Evolutionary conservation across 2,329 filamentous ascomycete species (phyloP).

Genomic region (Fusarium redolens): DNA sequence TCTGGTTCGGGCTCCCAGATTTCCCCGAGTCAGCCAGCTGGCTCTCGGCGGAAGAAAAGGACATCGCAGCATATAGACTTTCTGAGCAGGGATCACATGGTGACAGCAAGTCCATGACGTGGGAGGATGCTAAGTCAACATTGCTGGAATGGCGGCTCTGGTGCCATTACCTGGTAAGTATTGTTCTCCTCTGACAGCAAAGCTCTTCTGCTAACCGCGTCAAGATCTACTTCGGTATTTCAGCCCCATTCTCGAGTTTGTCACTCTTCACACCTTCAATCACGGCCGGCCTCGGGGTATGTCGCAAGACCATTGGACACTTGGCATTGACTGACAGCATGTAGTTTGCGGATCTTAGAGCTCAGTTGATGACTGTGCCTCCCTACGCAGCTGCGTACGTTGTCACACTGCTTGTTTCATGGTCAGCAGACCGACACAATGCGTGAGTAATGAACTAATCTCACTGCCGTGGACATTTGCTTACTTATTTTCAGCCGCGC

Average conservation of each 20-base stretch:
- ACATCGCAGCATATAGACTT: conserved; percentile 57
- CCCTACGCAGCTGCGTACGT: conserved; percentile 68
- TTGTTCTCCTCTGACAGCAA: fast-evolving
- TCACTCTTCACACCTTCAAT: conserved; percentile 70
- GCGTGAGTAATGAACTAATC: conserved; percentile 40
- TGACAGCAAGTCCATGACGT: conserved; percentile 68
- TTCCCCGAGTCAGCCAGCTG: conserved; percentile 73
- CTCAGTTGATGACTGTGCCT: conserved; percentile 72
- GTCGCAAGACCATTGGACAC: conserved; percentile 11
- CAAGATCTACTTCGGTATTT: conserved; percentile 58
- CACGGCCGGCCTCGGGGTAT: conserved; percentile 58
- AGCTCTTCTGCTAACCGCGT: background rate
- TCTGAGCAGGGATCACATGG: conserved; percentile 54
- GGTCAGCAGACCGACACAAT: conserved; percentile 69
- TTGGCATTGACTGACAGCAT: background rate
- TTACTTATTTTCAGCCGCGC: conserved; percentile 43
- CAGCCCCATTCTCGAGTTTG: conserved; percentile 65
- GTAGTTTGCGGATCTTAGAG: conserved; percentile 52
- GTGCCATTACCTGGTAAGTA: conserved; percentile 64
- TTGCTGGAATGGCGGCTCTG: conserved; percentile 74
- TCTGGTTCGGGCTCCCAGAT: conserved; percentile 75
- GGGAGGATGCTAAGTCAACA: conserved; percentile 74
- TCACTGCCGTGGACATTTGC: fast-evolving
- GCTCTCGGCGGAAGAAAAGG: conserved; percentile 66
- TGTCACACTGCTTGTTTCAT: conserved; percentile 55